Evolutionary conservation across 2,329 filamentous ascomycete genomes (phyloP).

Genomic region (Colletotrichum sp.): DNA sequence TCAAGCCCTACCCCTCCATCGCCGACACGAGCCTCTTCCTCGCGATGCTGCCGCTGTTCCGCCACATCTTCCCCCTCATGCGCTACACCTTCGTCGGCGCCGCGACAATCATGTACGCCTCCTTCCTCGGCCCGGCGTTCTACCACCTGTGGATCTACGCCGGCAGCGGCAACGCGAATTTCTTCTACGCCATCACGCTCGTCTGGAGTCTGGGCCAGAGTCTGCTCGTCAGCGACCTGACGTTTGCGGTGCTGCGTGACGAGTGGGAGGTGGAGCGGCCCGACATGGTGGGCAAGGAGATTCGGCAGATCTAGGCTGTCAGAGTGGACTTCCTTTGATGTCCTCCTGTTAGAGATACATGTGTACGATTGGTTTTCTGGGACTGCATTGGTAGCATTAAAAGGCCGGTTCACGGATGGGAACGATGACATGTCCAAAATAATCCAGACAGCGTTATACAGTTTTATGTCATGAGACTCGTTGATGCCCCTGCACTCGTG

Average conservation of each 20-base stretch:
- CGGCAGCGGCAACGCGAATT: conserved; percentile 96
- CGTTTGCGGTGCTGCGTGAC: conserved; percentile 88
- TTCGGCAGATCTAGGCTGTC: conserved; percentile 74
- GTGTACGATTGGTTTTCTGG: background rate
- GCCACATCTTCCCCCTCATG: conserved; percentile 92
- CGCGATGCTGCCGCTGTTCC: conserved; percentile 80
- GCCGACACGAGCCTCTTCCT: conserved; percentile 89
- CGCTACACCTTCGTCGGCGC: conserved; percentile 90
- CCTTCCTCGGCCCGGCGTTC: conserved; percentile 90
- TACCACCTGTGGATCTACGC: conserved; percentile 99
- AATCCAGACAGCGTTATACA: conserved; percentile 6
- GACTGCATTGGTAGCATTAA: background rate
- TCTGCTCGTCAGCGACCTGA: conserved; percentile 82
- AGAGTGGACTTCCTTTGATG: conserved; percentile 17
- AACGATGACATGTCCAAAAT: background rate
- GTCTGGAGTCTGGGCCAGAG: conserved; percentile 95
- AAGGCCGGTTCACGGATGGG: background rate
- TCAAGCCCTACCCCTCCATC: conserved; percentile 96
- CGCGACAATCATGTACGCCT: conserved; percentile 84
- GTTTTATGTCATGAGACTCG: background rate
- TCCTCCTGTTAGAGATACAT: background rate
- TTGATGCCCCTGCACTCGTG: background rate
- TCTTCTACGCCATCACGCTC: conserved; percentile 99
- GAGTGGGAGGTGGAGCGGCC: conserved; percentile 94
- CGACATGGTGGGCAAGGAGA: conserved; percentile 87